phyloP scores from a whole-genome alignment of 1,284 basidiomycete species.

The Papiliotrema nemorosa region DNA sequence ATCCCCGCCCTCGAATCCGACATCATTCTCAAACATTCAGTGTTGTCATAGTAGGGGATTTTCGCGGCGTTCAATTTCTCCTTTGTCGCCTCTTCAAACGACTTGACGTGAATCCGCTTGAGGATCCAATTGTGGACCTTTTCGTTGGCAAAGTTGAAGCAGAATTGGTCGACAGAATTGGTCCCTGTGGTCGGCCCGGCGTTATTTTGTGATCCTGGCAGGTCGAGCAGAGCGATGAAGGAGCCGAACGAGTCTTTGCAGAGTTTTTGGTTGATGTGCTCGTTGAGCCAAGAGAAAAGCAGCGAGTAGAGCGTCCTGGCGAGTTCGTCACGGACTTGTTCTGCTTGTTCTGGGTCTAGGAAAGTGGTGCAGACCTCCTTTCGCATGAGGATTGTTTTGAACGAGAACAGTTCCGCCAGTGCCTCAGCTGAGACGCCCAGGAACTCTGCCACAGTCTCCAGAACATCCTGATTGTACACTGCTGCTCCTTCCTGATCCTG shows the following conservation, averaged over 20 bases:
- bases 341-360: conserved; percentile 88
- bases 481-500: conserved; percentile 80
- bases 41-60: conserved; percentile 79
- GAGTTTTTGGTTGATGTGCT: conserved; percentile 90
- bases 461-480: conserved; percentile 73
- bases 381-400: conserved; percentile 87
- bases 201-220: conserved; percentile 89
- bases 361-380: conserved; percentile 95
- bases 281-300: conserved; percentile 94
- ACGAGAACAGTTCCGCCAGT: conserved; percentile 80
- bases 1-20: conserved; percentile 86
- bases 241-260: conserved; percentile 86
- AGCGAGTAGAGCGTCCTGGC: conserved; percentile 90
- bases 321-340: conserved; percentile 87
- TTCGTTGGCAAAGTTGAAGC: conserved; percentile 93
- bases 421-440: conserved; percentile 73
- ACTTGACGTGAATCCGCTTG: conserved; percentile 64
- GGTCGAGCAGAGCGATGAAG: conserved; percentile 92
- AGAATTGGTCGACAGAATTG: conserved; percentile 94
- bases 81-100: conserved; percentile 72
- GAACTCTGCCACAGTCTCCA: conserved; percentile 83
- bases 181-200: conserved; percentile 60
- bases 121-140: conserved; percentile 81
- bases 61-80: conserved; percentile 71
- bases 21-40: conserved; percentile 81